Percentiles rank a stretch among this genome's conserved stretches.
These are phyloP conservation scores for Ogataea polymorpha DNA, from an alignment of 805 yeast genomes.

Conservation along the genomic window DNA sequence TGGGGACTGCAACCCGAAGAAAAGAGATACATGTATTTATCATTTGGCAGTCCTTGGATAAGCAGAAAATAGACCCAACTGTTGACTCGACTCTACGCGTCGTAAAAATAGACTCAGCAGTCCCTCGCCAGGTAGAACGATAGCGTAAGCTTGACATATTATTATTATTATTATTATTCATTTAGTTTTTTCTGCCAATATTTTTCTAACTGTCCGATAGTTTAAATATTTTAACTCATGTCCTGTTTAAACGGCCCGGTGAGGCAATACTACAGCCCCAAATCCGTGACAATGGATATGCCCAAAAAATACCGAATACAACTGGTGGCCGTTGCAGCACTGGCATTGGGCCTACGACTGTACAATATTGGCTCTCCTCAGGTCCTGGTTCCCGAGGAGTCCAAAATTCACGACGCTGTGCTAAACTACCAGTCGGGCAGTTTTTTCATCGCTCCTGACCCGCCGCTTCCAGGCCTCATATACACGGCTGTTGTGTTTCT, in stretches of 20 bases:
- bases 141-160: neutral
- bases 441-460: constrained; percentile 74
- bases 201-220: too few species aligned
- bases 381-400: constrained; percentile 88
- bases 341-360: constrained; percentile 58
- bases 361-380: constrained; percentile 58
- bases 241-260: constrained; percentile 10
- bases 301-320: constrained; percentile 16
- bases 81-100: too few species aligned
- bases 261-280: constrained; percentile 7
- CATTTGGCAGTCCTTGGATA: too few species aligned
- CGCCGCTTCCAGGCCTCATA: constrained; percentile 75
- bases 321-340: constrained; percentile 8
- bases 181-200: neutral
- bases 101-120: too few species aligned
- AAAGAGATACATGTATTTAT: too few species aligned
- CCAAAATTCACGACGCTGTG: constrained; percentile 87
- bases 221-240: neutral
- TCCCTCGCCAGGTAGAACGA: too few species aligned
- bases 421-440: constrained; percentile 66
- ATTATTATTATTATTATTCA: neutral
- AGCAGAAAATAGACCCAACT: too few species aligned
- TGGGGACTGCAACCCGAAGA: too few species aligned
- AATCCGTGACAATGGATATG: neutral
- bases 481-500: constrained; percentile 58